phyloP scores from a whole-genome alignment of 73 alveolate species.

The Tetrahymena borealis region DNA sequence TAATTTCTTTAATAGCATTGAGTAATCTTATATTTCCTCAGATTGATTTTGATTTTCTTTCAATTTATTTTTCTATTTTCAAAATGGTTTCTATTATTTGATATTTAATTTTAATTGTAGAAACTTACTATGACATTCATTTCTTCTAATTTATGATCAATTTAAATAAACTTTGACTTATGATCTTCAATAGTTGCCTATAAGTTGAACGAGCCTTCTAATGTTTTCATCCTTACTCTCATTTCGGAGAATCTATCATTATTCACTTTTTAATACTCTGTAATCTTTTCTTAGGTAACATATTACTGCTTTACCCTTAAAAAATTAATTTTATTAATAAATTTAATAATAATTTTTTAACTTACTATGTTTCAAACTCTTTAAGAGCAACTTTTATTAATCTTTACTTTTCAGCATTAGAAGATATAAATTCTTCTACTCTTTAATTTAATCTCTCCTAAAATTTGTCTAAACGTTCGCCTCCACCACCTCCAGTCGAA shows the following conservation, averaged over 20 bases:
- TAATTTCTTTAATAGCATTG: not conserved
- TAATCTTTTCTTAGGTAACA: not conserved
- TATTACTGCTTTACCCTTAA: constrained; percentile 1
- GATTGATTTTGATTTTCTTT: constrained; percentile 17
- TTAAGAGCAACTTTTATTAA: not conserved
- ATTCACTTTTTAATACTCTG: constrained; percentile 4
- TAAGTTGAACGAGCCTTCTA: constrained; percentile 12
- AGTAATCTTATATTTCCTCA: constrained; percentile 26
- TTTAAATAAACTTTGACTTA: constrained; percentile 16
- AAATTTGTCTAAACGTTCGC: constrained; percentile 8
- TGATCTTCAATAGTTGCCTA: constrained; percentile 12
- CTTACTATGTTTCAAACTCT: not conserved
- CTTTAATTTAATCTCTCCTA: not conserved
- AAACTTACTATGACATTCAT: constrained; percentile 16
- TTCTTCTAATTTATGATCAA: constrained; percentile 17
- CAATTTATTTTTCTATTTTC: constrained; percentile 10
- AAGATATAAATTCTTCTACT: not conserved
- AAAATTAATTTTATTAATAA: not conserved
- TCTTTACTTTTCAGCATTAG: not conserved
- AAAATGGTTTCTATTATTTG: too few relatives aligned
- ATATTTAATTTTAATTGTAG: too few relatives aligned
- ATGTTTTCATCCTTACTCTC: constrained; percentile 16
- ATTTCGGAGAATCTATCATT: constrained; percentile 24
- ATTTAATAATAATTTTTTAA: not conserved
- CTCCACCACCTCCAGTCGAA: constrained; percentile 17